Evolutionary conservation across 1,139 yeast species (phyloP).

Genomic region (Fermentozyma sake): DNA sequence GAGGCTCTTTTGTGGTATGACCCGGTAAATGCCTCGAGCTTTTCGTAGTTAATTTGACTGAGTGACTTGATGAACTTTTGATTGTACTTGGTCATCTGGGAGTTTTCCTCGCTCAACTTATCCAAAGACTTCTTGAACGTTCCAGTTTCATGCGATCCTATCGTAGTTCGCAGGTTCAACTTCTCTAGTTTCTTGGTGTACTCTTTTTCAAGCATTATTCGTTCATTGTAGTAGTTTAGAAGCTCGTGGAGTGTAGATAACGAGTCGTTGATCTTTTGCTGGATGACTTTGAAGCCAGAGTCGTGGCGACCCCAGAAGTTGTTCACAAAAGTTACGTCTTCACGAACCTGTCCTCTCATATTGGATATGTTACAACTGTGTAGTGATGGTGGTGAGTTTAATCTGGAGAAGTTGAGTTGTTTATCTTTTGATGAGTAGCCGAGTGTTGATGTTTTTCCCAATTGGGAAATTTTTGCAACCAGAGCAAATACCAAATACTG

Average conservation of each 20-base stretch:
- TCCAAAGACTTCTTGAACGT: constrained; percentile 58
- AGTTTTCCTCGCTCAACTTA: constrained; percentile 49
- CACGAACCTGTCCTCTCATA: not conserved
- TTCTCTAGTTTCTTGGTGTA: constrained; percentile 52
- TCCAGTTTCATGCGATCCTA: constrained; percentile 62
- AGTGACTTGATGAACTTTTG: constrained; percentile 30
- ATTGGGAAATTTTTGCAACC: too few relatives aligned
- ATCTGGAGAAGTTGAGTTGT: too few relatives aligned
- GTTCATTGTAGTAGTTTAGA: constrained; percentile 42
- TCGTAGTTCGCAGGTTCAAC: constrained; percentile 40
- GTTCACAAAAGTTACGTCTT: constrained; percentile 33
- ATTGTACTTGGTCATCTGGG: constrained; percentile 29
- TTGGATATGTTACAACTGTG: too few relatives aligned
- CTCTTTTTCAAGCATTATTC: constrained; percentile 67
- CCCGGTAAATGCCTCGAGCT: constrained; percentile 26
- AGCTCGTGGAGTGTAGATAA: constrained; percentile 40
- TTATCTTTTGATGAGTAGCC: too few relatives aligned
- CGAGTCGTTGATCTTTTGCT: constrained; percentile 45
- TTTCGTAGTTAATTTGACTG: constrained; percentile 30
- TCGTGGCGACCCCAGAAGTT: constrained; percentile 51
- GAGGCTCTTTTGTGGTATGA: constrained; percentile 28
- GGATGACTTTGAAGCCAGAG: constrained; percentile 43
- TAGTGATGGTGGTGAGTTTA: too few relatives aligned
- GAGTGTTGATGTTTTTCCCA: too few relatives aligned
- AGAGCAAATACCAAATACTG: too few relatives aligned